Conservation (phyloP, 768 basidiomycete genomes). For the Amanita polypyramis region DNA sequence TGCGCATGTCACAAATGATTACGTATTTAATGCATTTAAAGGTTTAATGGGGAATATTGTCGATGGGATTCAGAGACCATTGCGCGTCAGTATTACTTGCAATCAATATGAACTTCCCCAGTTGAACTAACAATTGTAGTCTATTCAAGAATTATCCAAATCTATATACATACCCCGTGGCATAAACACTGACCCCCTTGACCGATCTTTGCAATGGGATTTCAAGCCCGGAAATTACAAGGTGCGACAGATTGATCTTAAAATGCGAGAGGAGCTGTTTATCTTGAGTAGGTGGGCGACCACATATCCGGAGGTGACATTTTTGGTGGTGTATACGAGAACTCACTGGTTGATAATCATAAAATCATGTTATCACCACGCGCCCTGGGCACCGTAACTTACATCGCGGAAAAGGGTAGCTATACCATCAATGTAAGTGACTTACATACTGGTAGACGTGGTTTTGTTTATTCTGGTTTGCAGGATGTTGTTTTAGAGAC, state of each 20-base stretch:
- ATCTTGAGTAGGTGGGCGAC: conserved; percentile 66
- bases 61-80: conserved; percentile 91
- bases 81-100: conserved; percentile 46
- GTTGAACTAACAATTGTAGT: conserved; percentile 25
- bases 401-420: conserved; percentile 88
- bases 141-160: conserved; percentile 93
- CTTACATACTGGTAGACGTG: not conserved
- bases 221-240: conserved; percentile 79
- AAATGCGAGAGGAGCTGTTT: not conserved
- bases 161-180: conserved; percentile 99
- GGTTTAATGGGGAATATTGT: conserved; percentile 99
- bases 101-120: not conserved
- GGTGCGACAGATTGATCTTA: conserved; percentile 24
- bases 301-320: conserved; percentile 97
- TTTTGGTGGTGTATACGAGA: conserved; percentile 93
- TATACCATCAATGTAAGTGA: conserved; percentile 77
- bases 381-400: conserved; percentile 89
- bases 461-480: conserved; percentile 1
- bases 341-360: conserved; percentile 92
- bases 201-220: conserved; percentile 87
- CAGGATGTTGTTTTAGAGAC: conserved; percentile 95
- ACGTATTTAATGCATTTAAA: conserved; percentile 17
- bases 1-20: not conserved
- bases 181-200: conserved; percentile 94
- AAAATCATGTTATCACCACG: conserved; percentile 95